phyloP scores from a whole-genome alignment of 2,329 filamentous ascomycete genomes.

The Arthrobotrys sphaeroides region DNA sequence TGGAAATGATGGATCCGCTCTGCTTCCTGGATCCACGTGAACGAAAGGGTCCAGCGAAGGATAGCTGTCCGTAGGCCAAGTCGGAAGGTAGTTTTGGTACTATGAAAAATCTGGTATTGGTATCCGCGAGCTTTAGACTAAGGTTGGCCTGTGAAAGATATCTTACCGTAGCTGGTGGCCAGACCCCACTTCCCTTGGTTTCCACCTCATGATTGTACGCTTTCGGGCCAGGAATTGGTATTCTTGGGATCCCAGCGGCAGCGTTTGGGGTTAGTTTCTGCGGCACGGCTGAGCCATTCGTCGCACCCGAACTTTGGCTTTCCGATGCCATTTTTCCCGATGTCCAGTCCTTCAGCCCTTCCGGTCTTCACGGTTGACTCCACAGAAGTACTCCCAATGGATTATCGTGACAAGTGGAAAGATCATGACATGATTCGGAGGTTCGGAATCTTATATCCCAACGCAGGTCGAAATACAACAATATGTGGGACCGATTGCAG shows the following conservation, averaged over 20 bases:
- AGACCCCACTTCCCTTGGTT: constrained; percentile 23
- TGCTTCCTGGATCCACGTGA: constrained; percentile 78
- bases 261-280: constrained; percentile 27
- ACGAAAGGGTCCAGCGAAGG: constrained; percentile 74
- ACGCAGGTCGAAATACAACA: constrained; percentile 32
- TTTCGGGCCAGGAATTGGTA: constrained; percentile 48
- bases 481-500: background rate
- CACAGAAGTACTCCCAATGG: background rate
- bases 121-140: background rate
- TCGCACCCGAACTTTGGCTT: background rate
- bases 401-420: constrained; percentile 2
- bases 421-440: constrained; percentile 19
- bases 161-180: constrained; percentile 41
- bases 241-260: constrained; percentile 39
- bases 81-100: constrained; percentile 49
- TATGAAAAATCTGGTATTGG: background rate
- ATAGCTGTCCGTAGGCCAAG: constrained; percentile 62
- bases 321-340: constrained; percentile 8
- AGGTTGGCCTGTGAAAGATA: background rate
- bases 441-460: constrained; percentile 11
- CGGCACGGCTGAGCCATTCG: constrained; percentile 14
- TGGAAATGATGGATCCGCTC: constrained; percentile 74
- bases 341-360: no score
- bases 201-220: constrained; percentile 40
- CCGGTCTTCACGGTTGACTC: background rate